Evolutionary conservation across 331 rosid species (phyloP).

Genomic region (Cydonia oblonga): DNA sequence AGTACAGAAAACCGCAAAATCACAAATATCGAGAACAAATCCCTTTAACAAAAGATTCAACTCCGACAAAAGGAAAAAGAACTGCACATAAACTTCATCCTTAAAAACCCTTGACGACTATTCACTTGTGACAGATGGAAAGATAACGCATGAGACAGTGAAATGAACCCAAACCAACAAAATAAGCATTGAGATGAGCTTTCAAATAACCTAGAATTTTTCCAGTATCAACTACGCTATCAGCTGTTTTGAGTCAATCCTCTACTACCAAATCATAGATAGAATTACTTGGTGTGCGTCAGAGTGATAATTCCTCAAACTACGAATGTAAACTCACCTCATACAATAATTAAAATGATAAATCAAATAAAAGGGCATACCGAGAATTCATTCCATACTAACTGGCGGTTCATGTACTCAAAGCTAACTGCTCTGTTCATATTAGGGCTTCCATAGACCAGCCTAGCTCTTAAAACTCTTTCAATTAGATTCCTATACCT

Average conservation of each 20-base stretch:
- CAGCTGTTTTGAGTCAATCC: neutral
- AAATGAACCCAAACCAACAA: neutral
- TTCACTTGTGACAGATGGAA: neutral
- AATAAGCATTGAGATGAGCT: neutral
- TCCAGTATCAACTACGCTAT: neutral
- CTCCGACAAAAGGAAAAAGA: neutral
- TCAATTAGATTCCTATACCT: conserved; percentile 90
- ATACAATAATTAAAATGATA: neutral
- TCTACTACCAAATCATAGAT: neutral
- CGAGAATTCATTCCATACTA: conserved; percentile 99
- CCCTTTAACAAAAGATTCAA: neutral
- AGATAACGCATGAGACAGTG: neutral
- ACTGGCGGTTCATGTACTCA: conserved; percentile 93
- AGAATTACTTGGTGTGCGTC: neutral
- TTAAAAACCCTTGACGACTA: neutral
- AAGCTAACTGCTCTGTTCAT: conserved; percentile 99
- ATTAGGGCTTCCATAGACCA: conserved; percentile 89
- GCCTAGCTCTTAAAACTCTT: conserved; percentile 87
- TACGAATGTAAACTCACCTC: neutral
- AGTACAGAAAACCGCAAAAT: neutral
- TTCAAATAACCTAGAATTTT: neutral
- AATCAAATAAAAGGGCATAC: conserved; percentile 28
- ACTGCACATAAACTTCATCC: neutral
- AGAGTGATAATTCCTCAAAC: neutral
- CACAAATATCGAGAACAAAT: neutral